Conservation (phyloP, 73 alveolate genomes). For the Blepharisma stoltei region DNA sequence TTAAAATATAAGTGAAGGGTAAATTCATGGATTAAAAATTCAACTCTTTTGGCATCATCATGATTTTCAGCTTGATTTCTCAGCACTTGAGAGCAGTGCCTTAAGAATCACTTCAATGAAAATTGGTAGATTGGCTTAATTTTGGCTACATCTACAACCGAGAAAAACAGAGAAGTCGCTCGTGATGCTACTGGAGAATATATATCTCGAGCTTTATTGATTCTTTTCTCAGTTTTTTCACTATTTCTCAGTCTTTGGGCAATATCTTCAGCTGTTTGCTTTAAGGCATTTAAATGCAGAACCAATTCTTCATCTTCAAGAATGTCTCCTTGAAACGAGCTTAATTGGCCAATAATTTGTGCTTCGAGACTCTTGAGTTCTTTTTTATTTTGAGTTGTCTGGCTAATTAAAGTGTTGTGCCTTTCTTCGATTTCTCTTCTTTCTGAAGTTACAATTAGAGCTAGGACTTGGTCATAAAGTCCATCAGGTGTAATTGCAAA, state of each 20-base stretch:
- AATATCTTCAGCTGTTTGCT: constrained; percentile 92
- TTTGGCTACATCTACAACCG: constrained; percentile 71
- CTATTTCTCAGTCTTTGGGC: constrained; percentile 91
- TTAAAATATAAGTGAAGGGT: constrained; percentile 60
- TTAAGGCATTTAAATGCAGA: constrained; percentile 83
- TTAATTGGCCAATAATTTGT: constrained; percentile 33
- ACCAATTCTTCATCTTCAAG: constrained; percentile 90
- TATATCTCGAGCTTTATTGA: constrained; percentile 92
- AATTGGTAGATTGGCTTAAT: constrained; percentile 97
- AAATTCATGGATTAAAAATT: constrained; percentile 79
- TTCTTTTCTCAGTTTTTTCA: constrained; percentile 94
- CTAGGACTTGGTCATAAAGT: constrained; percentile 93
- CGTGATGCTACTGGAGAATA: constrained; percentile 99
- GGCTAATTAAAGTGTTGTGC: constrained; percentile 79
- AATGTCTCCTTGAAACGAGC: constrained; percentile 84
- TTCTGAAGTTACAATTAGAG: constrained; percentile 91
- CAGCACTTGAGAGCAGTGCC: constrained; percentile 79
- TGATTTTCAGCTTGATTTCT: constrained; percentile 59
- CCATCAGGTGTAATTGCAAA: constrained; percentile 98
- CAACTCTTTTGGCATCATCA: constrained; percentile 44
- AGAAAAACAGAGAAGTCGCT: constrained; percentile 94
- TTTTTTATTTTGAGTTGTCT: constrained; percentile 78
- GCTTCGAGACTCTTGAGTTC: constrained; percentile 88
- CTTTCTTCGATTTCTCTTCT: constrained; percentile 66
- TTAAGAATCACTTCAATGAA: constrained; percentile 83